Evolutionary conservation across 2,329 filamentous ascomycete genomes (phyloP).

Genomic region (Periconia sp.): DNA sequence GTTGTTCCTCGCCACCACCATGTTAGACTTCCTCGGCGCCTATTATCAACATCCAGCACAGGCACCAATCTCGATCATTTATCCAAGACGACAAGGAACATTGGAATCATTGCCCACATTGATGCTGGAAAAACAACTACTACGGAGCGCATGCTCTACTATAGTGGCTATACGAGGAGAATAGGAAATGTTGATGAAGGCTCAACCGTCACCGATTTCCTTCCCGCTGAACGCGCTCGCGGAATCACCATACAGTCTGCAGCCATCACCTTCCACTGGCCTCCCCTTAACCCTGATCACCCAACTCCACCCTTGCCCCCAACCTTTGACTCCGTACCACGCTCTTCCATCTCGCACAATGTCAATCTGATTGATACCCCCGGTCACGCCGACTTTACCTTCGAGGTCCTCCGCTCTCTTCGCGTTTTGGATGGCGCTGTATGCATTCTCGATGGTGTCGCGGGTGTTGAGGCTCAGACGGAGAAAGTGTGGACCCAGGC

Average conservation of each 20-base stretch:
- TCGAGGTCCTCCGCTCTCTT: constrained; percentile 89
- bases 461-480: constrained; percentile 94
- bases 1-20: constrained; percentile 25
- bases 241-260: constrained; percentile 98
- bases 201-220: constrained; percentile 94
- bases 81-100: constrained; percentile 81
- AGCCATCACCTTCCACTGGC: constrained; percentile 94
- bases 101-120: constrained; percentile 98
- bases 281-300: constrained; percentile 51
- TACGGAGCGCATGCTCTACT: constrained; percentile 98
- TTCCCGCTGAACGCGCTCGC: constrained; percentile 85
- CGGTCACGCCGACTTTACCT: constrained; percentile 95
- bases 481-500: constrained; percentile 96
- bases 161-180: constrained; percentile 84
- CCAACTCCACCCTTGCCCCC: constrained; percentile 31
- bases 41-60: constrained; percentile 28
- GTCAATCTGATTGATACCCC: constrained; percentile 77
- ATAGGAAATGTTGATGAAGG: constrained; percentile 96
- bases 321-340: constrained; percentile 39
- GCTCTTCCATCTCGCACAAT: constrained; percentile 58
- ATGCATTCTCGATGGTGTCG: constrained; percentile 90
- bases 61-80: constrained; percentile 34
- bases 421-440: constrained; percentile 86
- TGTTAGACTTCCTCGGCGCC: constrained; percentile 31
- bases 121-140: constrained; percentile 99